Percentiles rank a stretch among this genome's conserved stretches.
Conservation (phyloP, 768 basidiomycete species). For the Hydnum rufescens region DNA sequence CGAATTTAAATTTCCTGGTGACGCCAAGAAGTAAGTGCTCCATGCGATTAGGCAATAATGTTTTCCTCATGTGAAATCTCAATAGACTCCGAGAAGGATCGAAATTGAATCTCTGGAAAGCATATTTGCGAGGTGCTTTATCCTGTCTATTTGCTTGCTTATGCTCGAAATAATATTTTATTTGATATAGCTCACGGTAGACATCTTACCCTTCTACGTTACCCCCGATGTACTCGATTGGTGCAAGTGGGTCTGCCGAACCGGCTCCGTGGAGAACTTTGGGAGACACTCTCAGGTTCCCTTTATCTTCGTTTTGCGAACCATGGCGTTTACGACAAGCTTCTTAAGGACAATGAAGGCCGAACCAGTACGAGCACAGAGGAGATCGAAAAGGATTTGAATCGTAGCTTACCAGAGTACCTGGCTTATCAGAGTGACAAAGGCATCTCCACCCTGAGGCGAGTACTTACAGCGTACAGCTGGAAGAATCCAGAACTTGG, state of each 20-base stretch:
- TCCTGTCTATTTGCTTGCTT: neutral
- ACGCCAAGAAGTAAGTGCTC: slow-evolving; percentile 60
- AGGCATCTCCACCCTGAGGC: slow-evolving; percentile 64
- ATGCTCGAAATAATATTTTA: neutral
- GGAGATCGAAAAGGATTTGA: slow-evolving; percentile 97
- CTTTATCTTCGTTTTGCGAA: slow-evolving; percentile 75
- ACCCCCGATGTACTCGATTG: slow-evolving; percentile 91
- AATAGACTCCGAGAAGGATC: slow-evolving; percentile 67
- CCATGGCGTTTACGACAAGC: slow-evolving; percentile 57
- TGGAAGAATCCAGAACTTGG: slow-evolving; percentile 86
- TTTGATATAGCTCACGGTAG: slow-evolving; percentile 58
- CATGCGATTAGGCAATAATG: neutral
- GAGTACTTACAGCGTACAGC: slow-evolving; percentile 88
- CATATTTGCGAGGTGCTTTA: slow-evolving; percentile 54
- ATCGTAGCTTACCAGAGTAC: slow-evolving; percentile 90
- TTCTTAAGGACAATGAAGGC: slow-evolving; percentile 61
- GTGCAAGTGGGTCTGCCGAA: slow-evolving; percentile 95
- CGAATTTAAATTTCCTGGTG: slow-evolving; percentile 78
- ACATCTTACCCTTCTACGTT: slow-evolving; percentile 84
- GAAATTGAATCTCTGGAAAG: slow-evolving; percentile 90
- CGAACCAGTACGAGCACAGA: slow-evolving; percentile 77
- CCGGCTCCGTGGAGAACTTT: slow-evolving; percentile 85
- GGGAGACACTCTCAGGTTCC: slow-evolving; percentile 93
- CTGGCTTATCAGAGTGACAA: slow-evolving; percentile 84
- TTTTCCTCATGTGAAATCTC: neutral